Evolutionary conservation across 805 yeast genomes (phyloP).

Genomic region (Candida khao-thaluensis): DNA sequence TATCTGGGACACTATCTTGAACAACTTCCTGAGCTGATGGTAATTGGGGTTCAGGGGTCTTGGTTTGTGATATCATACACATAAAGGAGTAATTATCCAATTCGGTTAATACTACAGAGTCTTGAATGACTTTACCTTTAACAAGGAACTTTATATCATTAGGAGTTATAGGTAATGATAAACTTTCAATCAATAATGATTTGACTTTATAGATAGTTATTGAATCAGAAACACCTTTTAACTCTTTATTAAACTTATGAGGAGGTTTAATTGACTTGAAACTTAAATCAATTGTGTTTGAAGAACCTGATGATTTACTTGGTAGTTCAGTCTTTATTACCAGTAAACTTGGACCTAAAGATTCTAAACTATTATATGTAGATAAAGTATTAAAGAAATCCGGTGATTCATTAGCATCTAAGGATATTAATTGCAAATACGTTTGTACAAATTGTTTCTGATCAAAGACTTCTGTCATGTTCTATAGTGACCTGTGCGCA

Average conservation of each 20-base stretch:
- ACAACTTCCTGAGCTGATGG: not conserved
- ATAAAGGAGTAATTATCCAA: constrained; percentile 32
- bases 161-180: constrained; percentile 31
- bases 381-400: constrained; percentile 32
- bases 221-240: constrained; percentile 23
- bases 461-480: constrained; percentile 3
- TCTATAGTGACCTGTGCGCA: not conserved
- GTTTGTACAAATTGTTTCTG: constrained; percentile 49
- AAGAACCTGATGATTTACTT: constrained; percentile 7
- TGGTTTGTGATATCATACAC: constrained; percentile 41
- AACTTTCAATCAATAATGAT: constrained; percentile 28
- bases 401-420: constrained; percentile 39
- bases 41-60: constrained; percentile 4
- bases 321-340: constrained; percentile 33
- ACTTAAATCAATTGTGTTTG: constrained; percentile 22
- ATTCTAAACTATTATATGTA: constrained; percentile 27
- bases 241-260: constrained; percentile 47
- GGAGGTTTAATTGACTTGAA: constrained; percentile 76
- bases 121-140: constrained; percentile 63
- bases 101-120: constrained; percentile 37
- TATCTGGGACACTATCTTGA: constrained; percentile 8
- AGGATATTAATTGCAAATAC: constrained; percentile 47
- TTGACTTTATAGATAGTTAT: constrained; percentile 41
- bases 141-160: constrained; percentile 50
- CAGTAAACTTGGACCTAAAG: constrained; percentile 51